A percentile compares a stretch with the other conserved stretches of the same genome.
Evolutionary conservation across 2,329 filamentous ascomycete species (phyloP).

Genomic region (Hymenoscyphus infarciens): DNA sequence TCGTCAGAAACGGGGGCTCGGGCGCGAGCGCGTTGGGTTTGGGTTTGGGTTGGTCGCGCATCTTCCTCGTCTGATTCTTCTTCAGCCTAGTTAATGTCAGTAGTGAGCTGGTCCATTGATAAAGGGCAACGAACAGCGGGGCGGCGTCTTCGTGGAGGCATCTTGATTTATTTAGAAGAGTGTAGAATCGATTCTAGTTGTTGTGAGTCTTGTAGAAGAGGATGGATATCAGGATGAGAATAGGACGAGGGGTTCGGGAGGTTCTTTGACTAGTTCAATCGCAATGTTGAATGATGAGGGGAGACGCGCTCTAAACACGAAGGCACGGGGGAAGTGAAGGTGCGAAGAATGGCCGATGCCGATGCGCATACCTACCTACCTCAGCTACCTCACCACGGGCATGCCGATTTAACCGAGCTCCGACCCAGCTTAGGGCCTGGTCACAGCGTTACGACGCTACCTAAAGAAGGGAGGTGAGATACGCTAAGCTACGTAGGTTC

Average conservation of each 20-base stretch:
- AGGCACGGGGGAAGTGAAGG: too few species aligned
- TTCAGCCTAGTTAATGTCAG: conserved; percentile 11
- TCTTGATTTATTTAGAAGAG: conserved; percentile 16
- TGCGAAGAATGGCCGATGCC: too few species aligned
- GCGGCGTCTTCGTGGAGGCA: conserved; percentile 21
- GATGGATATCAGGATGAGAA: background rate
- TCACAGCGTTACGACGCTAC: too few species aligned
- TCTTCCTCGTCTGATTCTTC: conserved; percentile 30
- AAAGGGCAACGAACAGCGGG: background rate
- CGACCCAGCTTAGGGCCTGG: too few species aligned
- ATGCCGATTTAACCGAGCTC: too few species aligned
- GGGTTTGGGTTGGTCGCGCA: conserved; percentile 27
- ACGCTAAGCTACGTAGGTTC: too few species aligned
- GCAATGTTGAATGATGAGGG: background rate
- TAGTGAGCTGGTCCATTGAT: background rate
- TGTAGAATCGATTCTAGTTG: background rate
- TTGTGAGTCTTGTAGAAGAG: background rate
- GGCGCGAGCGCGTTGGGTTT: conserved; percentile 26
- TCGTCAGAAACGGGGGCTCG: conserved; percentile 25
- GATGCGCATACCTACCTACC: too few species aligned
- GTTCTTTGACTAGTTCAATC: background rate
- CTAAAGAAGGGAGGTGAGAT: too few species aligned
- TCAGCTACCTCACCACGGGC: too few species aligned
- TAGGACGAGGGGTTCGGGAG: background rate
- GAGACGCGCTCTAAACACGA: conserved; percentile 20